Evolutionary conservation across 2,329 filamentous ascomycete species (phyloP).

Genomic region (Alternaria conjuncta): DNA sequence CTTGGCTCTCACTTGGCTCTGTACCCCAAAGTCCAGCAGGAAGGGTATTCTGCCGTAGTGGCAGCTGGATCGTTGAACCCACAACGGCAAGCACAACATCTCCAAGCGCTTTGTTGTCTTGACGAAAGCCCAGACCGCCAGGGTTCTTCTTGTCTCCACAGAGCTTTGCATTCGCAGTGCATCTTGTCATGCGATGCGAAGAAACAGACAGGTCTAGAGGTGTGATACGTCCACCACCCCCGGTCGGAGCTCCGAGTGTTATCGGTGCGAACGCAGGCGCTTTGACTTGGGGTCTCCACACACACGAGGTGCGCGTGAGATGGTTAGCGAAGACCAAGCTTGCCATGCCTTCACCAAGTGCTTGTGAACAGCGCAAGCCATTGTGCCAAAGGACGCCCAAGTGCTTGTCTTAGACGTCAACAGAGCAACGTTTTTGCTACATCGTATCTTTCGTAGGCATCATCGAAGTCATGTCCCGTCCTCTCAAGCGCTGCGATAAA

Average conservation of each 20-base stretch:
- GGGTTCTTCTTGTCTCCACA: slow-evolving; percentile 69
- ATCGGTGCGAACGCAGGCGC: slow-evolving; percentile 77
- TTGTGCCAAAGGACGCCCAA: slow-evolving; percentile 72
- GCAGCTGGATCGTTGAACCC: slow-evolving; percentile 80
- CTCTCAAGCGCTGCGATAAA: slow-evolving; percentile 69
- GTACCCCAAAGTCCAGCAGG: slow-evolving; percentile 77
- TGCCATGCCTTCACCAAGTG: slow-evolving; percentile 70
- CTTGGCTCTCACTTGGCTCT: slow-evolving; percentile 59
- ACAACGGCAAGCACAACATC: slow-evolving; percentile 81
- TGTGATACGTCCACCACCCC: slow-evolving; percentile 50
- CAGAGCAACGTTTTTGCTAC: slow-evolving; percentile 66
- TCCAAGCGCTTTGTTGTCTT: slow-evolving; percentile 71
- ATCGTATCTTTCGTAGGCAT: slow-evolving; percentile 64
- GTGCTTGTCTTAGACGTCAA: slow-evolving; percentile 76
- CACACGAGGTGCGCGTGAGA: slow-evolving; percentile 70
- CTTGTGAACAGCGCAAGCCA: slow-evolving; percentile 54
- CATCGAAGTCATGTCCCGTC: slow-evolving; percentile 67
- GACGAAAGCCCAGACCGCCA: slow-evolving; percentile 70
- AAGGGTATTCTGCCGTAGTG: slow-evolving; percentile 82
- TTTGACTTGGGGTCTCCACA: slow-evolving; percentile 71
- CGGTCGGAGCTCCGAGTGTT: slow-evolving; percentile 76
- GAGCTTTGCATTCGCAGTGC: slow-evolving; percentile 75
- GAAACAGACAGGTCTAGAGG: slow-evolving; percentile 57
- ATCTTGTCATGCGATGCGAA: slow-evolving; percentile 55
- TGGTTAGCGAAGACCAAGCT: slow-evolving; percentile 67